Base-by-base conservation (phyloP, 1,284 basidiomycete species). In the Leucoagaricus sp. region DNA sequence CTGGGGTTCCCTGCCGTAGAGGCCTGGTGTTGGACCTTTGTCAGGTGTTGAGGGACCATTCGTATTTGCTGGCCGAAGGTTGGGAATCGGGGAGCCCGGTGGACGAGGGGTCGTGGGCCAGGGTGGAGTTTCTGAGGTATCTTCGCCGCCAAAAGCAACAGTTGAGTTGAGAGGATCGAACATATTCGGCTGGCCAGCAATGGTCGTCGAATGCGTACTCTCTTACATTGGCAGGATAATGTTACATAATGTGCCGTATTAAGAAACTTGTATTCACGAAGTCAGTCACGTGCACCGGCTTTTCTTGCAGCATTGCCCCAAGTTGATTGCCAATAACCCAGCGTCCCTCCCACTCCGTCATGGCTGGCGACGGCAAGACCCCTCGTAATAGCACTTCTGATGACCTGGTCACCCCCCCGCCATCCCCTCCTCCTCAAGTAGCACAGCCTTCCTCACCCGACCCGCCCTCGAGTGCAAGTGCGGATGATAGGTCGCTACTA, bases 1-100 rank as follows among this genome's bases (percentile, higher is more conserved):
- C 69, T 87, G 86, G 1, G 90, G 88, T 65, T 89, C 86, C 67
- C 82, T 87, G 53, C 89, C 89, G 61, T 87, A 91, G 19, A 84
- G 69, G 25, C 84, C 84, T 46, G 76, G 74, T 7, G 78, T 60
- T 12, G 81, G 77, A 3, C 76, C 75, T 63, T 79, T 80, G 61
- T 82, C 80, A 10, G 78, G 74, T 5, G 78, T 75, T 57, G 72
- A 75, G 53, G 78, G 66, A n/a, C 76, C 75, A 54, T 76, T 77
- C 13, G 75, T 68, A 38, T 73, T 67, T n/a, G 77, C 75, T 53
- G 76, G 78, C 62, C 75, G 78, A 52, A 85, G 74, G 65, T 80
- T 76, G 28, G 81, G 81, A 60, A 84, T 73, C 63, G 69, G 80
- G 61, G 75, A 78, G 68, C 75, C 75, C 51, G 77, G 78, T 19